Percentiles rank a stretch among this genome's conserved stretches.
These are phyloP conservation scores for Fusarium lateritium DNA, from an alignment of 2,329 filamentous ascomycete species.

Conservation along the genomic window DNA sequence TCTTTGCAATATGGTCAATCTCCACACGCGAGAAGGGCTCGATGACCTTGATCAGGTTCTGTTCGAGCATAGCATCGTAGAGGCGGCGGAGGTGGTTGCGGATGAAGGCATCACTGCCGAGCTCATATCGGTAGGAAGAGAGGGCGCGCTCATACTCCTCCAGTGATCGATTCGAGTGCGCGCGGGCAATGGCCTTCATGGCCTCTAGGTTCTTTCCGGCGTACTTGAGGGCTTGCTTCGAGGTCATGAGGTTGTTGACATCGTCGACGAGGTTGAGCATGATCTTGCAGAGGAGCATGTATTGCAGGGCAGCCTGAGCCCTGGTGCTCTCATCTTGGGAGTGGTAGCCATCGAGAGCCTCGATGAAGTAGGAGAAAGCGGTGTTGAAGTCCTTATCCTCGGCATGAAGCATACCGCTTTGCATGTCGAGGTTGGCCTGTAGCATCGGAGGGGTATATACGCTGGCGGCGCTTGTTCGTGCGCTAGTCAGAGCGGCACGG, in stretches of 20 bases:
- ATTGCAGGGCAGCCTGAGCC: constrained; percentile 97
- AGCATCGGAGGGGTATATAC: constrained; percentile 97
- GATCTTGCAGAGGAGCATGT: constrained; percentile 99
- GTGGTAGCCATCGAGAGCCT: constrained; percentile 97
- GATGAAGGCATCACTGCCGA: constrained; percentile 95
- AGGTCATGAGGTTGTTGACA: constrained; percentile 93
- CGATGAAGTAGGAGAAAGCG: constrained; percentile 98
- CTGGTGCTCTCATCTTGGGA: constrained; percentile 88
- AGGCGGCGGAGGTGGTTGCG: constrained; percentile 95
- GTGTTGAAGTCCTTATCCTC: constrained; percentile 99
- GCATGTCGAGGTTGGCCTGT: constrained; percentile 98
- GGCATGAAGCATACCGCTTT: constrained; percentile 98
- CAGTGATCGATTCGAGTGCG: constrained; percentile 93
- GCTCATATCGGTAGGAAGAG: constrained; percentile 90
- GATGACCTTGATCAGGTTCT: constrained; percentile 99
- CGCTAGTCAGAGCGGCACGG: constrained; percentile 92
- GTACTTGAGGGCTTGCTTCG: constrained; percentile 97
- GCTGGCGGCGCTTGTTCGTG: constrained; percentile 93
- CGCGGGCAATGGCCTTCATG: constrained; percentile 98
- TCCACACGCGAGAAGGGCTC: constrained; percentile 98
- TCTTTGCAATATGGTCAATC: constrained; percentile 96
- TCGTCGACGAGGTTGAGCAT: constrained; percentile 99
- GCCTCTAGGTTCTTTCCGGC: constrained; percentile 96
- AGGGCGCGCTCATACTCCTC: constrained; percentile 98
- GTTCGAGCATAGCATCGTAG: constrained; percentile 98